These are phyloP conservation scores for Anastatica hierochuntica DNA, from an alignment of 345 rosid species.

Conservation along the genomic window DNA sequence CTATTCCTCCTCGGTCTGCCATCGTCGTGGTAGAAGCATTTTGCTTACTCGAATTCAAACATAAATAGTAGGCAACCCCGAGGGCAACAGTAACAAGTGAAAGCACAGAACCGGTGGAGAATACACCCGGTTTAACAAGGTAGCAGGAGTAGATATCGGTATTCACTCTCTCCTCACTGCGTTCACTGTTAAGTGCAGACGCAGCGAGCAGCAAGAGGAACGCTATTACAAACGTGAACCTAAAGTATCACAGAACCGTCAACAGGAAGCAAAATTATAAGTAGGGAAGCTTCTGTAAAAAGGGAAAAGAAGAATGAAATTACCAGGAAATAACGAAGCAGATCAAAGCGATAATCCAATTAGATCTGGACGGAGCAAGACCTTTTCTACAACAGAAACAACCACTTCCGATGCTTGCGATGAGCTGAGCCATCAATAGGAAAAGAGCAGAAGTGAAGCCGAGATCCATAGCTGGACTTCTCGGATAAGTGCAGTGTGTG, in stretches of 20 bases:
- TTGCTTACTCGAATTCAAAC: constrained; percentile 38
- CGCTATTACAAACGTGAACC: constrained; percentile 76
- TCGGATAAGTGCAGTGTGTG: constrained; percentile 50
- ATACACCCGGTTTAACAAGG: constrained; percentile 76
- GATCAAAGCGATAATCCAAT: constrained; percentile 53
- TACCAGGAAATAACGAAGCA: constrained; percentile 83
- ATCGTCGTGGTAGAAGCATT: constrained; percentile 18
- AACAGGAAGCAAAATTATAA: background rate
- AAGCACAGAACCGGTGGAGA: constrained; percentile 59
- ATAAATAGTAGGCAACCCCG: constrained; percentile 61
- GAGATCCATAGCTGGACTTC: constrained; percentile 61
- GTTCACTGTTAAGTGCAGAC: constrained; percentile 66
- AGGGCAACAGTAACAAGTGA: constrained; percentile 47
- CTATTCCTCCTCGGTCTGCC: constrained; percentile 38
- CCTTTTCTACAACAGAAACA: constrained; percentile 72
- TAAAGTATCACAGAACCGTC: no score
- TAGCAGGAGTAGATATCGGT: constrained; percentile 53
- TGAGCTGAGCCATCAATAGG: constrained; percentile 59
- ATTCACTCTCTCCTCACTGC: constrained; percentile 37
- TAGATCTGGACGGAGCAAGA: constrained; percentile 41
- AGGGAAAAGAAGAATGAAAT: background rate
- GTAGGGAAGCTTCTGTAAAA: background rate
- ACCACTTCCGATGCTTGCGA: constrained; percentile 47
- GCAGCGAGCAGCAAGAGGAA: constrained; percentile 72
- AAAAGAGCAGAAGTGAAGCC: constrained; percentile 61